These are phyloP conservation scores for Aspergillus udagawae DNA, from an alignment of 2,329 filamentous ascomycete genomes.

Conservation along the genomic window DNA sequence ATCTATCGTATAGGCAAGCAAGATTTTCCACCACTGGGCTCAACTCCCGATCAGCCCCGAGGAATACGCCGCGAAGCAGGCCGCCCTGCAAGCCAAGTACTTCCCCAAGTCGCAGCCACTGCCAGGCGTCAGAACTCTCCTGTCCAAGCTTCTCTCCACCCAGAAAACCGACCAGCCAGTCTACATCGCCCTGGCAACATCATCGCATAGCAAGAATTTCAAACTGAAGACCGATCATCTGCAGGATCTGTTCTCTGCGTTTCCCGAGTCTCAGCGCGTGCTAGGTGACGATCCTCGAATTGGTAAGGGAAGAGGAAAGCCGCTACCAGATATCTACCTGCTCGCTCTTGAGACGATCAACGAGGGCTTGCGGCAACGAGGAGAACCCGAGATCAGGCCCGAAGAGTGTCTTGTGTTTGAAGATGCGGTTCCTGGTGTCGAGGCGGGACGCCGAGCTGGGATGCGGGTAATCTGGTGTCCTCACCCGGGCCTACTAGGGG, in stretches of 20 bases:
- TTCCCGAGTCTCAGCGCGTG: constrained; percentile 67
- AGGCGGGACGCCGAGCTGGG: constrained; percentile 82
- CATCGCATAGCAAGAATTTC: constrained; percentile 68
- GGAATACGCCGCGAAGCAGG: constrained; percentile 60
- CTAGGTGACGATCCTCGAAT: constrained; percentile 83
- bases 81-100: constrained; percentile 61
- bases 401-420: constrained; percentile 96
- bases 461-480: constrained; percentile 96
- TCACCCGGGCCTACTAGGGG: constrained; percentile 70
- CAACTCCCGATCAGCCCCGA: constrained; percentile 71
- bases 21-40: constrained; percentile 76
- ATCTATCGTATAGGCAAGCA: constrained; percentile 42
- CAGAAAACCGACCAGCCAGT: constrained; percentile 46
- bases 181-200: constrained; percentile 83
- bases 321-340: constrained; percentile 89
- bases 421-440: constrained; percentile 88
- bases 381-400: constrained; percentile 62
- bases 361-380: constrained; percentile 55
- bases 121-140: constrained; percentile 69
- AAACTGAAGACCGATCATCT: constrained; percentile 66
- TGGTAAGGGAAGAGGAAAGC: constrained; percentile 77
- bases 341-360: constrained; percentile 85
- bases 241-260: constrained; percentile 51
- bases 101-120: constrained; percentile 75
- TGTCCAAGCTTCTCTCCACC: constrained; percentile 43